Evolutionary conservation across 176 grass and related monocot genomes (phyloP).

Genomic region (Coix lacrymajobi): DNA sequence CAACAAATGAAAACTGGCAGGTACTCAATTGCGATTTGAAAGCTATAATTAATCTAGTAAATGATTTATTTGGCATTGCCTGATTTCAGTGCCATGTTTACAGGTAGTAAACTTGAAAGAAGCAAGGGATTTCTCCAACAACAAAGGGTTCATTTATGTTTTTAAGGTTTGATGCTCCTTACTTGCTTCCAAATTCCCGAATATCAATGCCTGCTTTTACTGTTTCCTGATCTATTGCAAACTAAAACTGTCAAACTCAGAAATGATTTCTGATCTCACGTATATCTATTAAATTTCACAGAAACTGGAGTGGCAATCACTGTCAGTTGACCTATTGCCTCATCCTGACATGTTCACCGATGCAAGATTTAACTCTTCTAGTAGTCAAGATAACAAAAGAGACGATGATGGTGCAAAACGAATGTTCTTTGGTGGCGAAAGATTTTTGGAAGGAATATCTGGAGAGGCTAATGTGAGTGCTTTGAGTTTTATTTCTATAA

Average conservation of each 20-base stretch:
- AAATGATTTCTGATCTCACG: slow-evolving; percentile 6
- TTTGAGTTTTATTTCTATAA: slow-evolving; percentile 30
- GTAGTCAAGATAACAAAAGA: slow-evolving; percentile 48
- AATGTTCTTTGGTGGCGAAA: slow-evolving; percentile 95
- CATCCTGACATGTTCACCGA: slow-evolving; percentile 99
- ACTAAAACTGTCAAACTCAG: neutral
- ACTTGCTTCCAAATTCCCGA: slow-evolving; percentile 15
- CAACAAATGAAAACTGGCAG: slow-evolving; percentile 99
- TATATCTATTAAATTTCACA: slow-evolving; percentile 45
- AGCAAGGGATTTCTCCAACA: slow-evolving; percentile 95
- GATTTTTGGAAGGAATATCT: slow-evolving; percentile 98
- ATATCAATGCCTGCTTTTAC: slow-evolving; percentile 25
- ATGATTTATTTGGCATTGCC: neutral
- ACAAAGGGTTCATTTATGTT: slow-evolving; percentile 94
- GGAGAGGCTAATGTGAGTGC: slow-evolving; percentile 88
- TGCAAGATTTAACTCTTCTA: slow-evolving; percentile 66
- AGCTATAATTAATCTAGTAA: slow-evolving; percentile 4
- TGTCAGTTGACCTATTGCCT: slow-evolving; percentile 93
- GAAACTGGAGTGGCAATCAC: slow-evolving; percentile 95
- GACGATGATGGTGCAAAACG: slow-evolving; percentile 91
- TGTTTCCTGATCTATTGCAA: slow-evolving; percentile 7
- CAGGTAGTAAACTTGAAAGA: slow-evolving; percentile 99
- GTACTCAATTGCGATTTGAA: slow-evolving; percentile 43
- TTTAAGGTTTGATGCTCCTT: slow-evolving; percentile 73
- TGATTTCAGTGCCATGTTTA: slow-evolving; percentile 29